Evolutionary conservation across 225 moss, liverwort and hornwort species (phyloP).

Genomic region (Bryum argenteum): DNA sequence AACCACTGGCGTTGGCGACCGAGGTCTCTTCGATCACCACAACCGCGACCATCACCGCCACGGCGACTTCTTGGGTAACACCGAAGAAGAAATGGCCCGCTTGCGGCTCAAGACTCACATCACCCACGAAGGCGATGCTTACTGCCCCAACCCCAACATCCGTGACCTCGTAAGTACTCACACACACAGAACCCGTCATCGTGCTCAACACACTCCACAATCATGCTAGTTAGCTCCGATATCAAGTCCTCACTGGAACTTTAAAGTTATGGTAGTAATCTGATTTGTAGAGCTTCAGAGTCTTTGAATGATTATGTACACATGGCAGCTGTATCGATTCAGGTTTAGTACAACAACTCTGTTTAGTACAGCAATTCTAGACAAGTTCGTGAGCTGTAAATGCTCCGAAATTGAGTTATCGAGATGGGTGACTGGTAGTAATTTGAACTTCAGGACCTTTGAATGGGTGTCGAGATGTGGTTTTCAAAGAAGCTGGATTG

Average conservation of each 20-base stretch:
- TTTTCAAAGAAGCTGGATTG: no score
- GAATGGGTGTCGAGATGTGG: not conserved
- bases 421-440: not conserved
- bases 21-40: slow-evolving; percentile 4
- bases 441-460: not conserved
- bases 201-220: no score
- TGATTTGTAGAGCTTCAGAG: no score
- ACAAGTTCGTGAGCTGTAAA: not conserved
- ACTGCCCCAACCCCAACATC: slow-evolving; percentile 56
- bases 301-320: no score
- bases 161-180: slow-evolving; percentile 47
- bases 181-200: no score
- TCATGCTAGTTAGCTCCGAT: no score
- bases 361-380: no score
- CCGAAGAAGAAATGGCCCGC: slow-evolving; percentile 50
- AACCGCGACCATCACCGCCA: not conserved
- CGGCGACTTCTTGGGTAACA: slow-evolving; percentile 26
- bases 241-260: no score
- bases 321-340: not conserved
- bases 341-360: no score
- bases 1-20: slow-evolving; percentile 10
- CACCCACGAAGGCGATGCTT: slow-evolving; percentile 52
- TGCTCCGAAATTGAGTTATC: not conserved
- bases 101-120: slow-evolving; percentile 41
- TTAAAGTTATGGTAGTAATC: no score